Evolutionary conservation across 345 rosid genomes (phyloP).

Genomic region (Citrus trifoliata): DNA sequence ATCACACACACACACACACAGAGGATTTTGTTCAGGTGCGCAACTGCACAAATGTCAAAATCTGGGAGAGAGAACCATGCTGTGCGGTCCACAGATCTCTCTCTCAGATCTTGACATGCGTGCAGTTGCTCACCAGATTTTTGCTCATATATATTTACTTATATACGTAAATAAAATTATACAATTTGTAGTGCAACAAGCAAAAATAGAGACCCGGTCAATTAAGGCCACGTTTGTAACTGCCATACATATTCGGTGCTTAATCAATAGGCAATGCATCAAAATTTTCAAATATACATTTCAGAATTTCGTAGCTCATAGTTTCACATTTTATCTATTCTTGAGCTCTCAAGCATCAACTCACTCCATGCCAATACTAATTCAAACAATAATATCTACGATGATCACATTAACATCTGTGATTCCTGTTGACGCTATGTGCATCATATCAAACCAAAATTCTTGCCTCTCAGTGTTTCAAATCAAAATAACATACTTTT

Average conservation of each 20-base stretch:
- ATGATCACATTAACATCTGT: background rate
- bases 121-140: too few species aligned
- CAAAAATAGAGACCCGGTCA: background rate
- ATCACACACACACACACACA: too few species aligned
- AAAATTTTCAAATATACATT: background rate
- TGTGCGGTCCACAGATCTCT: too few species aligned
- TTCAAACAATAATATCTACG: background rate
- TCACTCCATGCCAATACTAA: background rate
- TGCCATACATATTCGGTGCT: background rate
- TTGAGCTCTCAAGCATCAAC: background rate
- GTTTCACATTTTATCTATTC: too few species aligned
- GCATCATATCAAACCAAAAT: too few species aligned
- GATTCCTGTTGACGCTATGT: background rate
- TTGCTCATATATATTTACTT: too few species aligned
- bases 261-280: background rate
- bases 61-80: too few species aligned
- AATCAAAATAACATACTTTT: too few species aligned
- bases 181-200: background rate
- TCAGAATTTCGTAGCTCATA: background rate
- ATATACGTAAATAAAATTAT: background rate
- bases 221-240: background rate
- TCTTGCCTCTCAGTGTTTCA: too few species aligned
- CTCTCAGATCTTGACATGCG: too few species aligned
- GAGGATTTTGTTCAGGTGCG: too few species aligned
- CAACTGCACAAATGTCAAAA: too few species aligned